A percentile compares a stretch with the other conserved stretches of the same genome.
These are phyloP conservation scores for Brettanomyces anomalus DNA, from an alignment of 805 yeast species.

Conservation along the genomic window DNA sequence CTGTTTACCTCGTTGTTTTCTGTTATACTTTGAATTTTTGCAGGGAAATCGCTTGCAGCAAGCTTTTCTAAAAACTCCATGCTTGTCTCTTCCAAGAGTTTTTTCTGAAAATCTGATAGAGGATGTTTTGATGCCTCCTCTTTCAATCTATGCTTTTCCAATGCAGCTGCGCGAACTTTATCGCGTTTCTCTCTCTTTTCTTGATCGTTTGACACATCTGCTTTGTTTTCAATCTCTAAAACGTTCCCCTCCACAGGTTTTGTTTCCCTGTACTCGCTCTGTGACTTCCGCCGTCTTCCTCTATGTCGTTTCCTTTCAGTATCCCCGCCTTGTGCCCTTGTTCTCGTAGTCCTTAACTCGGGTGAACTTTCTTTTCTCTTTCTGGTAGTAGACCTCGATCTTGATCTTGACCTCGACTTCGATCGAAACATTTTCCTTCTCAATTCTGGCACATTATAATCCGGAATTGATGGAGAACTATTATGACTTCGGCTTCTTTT, in stretches of 20 bases:
- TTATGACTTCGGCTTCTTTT: not conserved
- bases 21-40: not conserved
- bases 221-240: slow-evolving; percentile 2
- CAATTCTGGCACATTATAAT: too few species aligned
- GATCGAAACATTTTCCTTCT: too few species aligned
- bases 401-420: too few species aligned
- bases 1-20: not conserved
- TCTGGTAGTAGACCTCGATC: too few species aligned
- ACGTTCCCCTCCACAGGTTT: not conserved
- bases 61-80: slow-evolving; percentile 7
- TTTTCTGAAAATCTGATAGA: not conserved
- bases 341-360: too few species aligned
- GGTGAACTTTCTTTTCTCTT: too few species aligned
- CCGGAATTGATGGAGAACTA: not conserved
- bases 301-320: not conserved
- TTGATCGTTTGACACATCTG: slow-evolving; percentile 2
- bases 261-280: not conserved
- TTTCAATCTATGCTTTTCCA: too few species aligned
- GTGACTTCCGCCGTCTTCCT: not conserved
- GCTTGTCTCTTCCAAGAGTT: slow-evolving; percentile 1
- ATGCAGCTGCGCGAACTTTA: slow-evolving; percentile 2
- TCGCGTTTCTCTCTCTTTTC: slow-evolving; percentile 3
- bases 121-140: not conserved
- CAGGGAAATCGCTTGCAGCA: not conserved
- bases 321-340: too few species aligned